Evolutionary conservation across 169 alveolate species (phyloP).

Genomic region (Plasmodium relictum): DNA sequence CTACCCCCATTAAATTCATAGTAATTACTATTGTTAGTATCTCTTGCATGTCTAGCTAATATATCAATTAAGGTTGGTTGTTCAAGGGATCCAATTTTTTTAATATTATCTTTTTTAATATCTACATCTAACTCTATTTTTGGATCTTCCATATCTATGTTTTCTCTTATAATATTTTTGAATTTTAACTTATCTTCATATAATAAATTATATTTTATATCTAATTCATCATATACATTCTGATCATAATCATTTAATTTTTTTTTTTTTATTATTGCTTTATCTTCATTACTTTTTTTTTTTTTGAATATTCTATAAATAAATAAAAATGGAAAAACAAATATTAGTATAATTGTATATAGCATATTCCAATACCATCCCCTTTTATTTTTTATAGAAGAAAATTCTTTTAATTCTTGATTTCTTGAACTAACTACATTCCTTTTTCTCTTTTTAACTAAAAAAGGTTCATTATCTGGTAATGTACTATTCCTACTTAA

Average conservation of each 20-base stretch:
- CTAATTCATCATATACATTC: slow-evolving; percentile 20
- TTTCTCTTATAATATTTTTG: slow-evolving; percentile 6
- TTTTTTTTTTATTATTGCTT: background rate
- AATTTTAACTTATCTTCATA: slow-evolving; percentile 18
- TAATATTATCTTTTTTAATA: slow-evolving; percentile 19
- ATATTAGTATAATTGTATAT: slow-evolving; percentile 45
- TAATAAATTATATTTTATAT: slow-evolving; percentile 17
- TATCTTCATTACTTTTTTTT: slow-evolving; percentile 16
- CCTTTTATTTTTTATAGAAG: slow-evolving; percentile 29
- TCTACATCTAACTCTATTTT: slow-evolving; percentile 12
- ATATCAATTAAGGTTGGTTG: slow-evolving; percentile 61
- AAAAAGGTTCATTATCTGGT: slow-evolving; percentile 16
- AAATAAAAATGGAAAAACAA: slow-evolving; percentile 60
- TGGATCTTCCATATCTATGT: background rate
- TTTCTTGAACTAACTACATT: slow-evolving; percentile 10
- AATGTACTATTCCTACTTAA: background rate
- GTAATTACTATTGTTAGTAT: slow-evolving; percentile 45
- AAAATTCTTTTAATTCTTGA: slow-evolving; percentile 33
- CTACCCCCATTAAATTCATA: slow-evolving; percentile 27
- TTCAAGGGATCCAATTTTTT: slow-evolving; percentile 1
- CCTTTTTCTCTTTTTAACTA: slow-evolving; percentile 45
- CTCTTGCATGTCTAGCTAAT: slow-evolving; percentile 77
- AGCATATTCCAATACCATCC: slow-evolving; percentile 72
- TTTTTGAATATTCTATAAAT: slow-evolving; percentile 47
- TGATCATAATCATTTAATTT: background rate